Evolutionary conservation across 2,329 filamentous ascomycete genomes (phyloP).

Genomic region (Sclerotinia trifoliorum): DNA sequence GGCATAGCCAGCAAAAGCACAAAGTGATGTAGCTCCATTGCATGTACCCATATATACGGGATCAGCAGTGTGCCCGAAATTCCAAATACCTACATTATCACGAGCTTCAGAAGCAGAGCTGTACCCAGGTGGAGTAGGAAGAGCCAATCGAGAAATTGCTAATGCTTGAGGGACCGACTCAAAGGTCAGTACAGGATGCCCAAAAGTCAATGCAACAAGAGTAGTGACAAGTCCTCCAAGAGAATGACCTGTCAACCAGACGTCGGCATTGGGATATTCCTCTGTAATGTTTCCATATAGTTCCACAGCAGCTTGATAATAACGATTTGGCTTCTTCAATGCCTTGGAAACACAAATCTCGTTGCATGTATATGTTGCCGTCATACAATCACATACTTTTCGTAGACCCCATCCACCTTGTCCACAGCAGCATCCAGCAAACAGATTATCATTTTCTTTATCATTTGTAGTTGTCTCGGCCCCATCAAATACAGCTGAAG

Average conservation of each 20-base stretch:
- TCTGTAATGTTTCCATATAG: constrained; percentile 88
- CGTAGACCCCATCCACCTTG: constrained; percentile 86
- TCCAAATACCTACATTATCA: constrained; percentile 71
- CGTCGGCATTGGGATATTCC: constrained; percentile 74
- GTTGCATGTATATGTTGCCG: constrained; percentile 82
- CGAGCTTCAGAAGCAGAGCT: constrained; percentile 56
- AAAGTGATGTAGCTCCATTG: constrained; percentile 81
- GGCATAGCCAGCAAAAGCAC: constrained; percentile 83
- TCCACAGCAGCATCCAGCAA: constrained; percentile 94
- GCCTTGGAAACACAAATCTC: constrained; percentile 77
- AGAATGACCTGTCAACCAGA: constrained; percentile 90
- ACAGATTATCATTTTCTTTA: constrained; percentile 93
- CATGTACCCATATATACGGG: constrained; percentile 90
- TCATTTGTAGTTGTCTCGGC: constrained; percentile 92
- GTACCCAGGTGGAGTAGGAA: constrained; percentile 73
- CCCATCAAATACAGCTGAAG: constrained; percentile 86
- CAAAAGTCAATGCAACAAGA: constrained; percentile 83
- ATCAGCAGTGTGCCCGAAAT: constrained; percentile 92
- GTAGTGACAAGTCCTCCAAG: constrained; percentile 86
- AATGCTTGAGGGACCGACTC: constrained; percentile 88
- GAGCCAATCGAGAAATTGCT: constrained; percentile 75
- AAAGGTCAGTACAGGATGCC: constrained; percentile 81
- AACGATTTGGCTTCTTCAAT: constrained; percentile 75
- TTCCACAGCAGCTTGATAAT: constrained; percentile 83
- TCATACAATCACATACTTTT: constrained; percentile 81